Conservation (phyloP, 768 basidiomycete species). For the Lactifluus rugatus region DNA sequence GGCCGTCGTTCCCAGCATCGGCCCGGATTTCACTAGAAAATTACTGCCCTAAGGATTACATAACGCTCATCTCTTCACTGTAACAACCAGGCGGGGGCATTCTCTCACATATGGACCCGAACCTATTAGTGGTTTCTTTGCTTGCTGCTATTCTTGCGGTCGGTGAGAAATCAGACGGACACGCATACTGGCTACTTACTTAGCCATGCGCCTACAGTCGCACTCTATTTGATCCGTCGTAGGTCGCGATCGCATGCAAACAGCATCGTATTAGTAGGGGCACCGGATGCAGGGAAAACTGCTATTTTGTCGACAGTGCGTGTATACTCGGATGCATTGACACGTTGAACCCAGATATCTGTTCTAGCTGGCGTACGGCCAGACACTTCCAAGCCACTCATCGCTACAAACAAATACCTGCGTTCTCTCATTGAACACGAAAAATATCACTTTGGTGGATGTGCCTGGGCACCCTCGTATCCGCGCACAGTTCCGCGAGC, state of each 20-base stretch:
- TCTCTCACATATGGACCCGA: background rate
- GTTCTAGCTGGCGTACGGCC: conserved; percentile 52
- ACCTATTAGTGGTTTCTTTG: background rate
- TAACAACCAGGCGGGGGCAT: too few relatives aligned
- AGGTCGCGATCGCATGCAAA: conserved; percentile 43
- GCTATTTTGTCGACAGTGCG: conserved; percentile 62
- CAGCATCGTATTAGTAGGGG: conserved; percentile 65
- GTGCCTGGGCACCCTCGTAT: conserved; percentile 82
- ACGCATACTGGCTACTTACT: background rate
- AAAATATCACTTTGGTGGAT: conserved; percentile 51
- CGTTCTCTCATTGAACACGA: conserved; percentile 35
- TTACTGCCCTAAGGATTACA: background rate
- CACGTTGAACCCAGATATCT: conserved; percentile 2
- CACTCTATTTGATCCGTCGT: conserved; percentile 32
- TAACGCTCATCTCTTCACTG: too few relatives aligned
- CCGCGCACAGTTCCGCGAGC: conserved; percentile 60
- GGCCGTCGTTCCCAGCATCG: background rate
- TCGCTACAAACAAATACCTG: conserved; percentile 68
- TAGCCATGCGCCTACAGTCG: conserved; percentile 31
- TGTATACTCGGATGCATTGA: conserved; percentile 7
- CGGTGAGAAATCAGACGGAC: background rate
- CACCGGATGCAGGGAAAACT: conserved; percentile 74
- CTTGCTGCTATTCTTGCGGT: conserved; percentile 1
- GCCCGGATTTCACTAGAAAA: background rate
- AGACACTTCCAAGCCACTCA: conserved; percentile 58